A percentile compares a stretch with the other conserved stretches of the same genome.
These are phyloP conservation scores for Volutella citrinella DNA, from an alignment of 2,329 filamentous ascomycete genomes.

Conservation along the genomic window DNA sequence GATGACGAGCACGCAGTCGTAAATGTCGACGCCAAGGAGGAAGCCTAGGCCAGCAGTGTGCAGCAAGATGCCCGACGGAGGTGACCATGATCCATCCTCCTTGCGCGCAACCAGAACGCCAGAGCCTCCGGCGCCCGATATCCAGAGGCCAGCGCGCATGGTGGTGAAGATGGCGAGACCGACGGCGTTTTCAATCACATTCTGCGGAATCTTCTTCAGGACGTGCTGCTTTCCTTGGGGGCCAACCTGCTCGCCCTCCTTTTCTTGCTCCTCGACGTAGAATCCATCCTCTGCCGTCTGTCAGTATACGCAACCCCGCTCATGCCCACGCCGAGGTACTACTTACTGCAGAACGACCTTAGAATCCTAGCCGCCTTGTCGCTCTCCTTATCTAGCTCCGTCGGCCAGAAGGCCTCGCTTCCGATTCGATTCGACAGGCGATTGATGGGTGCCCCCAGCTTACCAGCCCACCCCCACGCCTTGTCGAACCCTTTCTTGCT, in stretches of 20 bases:
- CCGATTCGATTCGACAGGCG: conserved; percentile 77
- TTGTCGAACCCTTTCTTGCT: conserved; percentile 72
- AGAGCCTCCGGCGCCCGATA: conserved; percentile 66
- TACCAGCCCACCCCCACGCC: conserved; percentile 53
- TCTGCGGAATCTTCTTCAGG: conserved; percentile 50
- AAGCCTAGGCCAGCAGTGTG: conserved; percentile 78
- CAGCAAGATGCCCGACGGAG: conserved; percentile 76
- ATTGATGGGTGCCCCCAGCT: conserved; percentile 71
- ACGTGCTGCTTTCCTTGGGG: conserved; percentile 42
- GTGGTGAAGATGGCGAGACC: conserved; percentile 71
- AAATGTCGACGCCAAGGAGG: conserved; percentile 78
- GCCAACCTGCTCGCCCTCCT: conserved; percentile 23
- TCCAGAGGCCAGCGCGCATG: conserved; percentile 63
- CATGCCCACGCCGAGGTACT: no score
- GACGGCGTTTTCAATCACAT: conserved; percentile 62
- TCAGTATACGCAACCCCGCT: no score
- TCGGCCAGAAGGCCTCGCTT: conserved; percentile 80
- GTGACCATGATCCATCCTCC: conserved; percentile 68
- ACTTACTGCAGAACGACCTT: conserved; percentile 77
- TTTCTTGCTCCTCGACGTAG: conserved; percentile 40
- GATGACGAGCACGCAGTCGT: conserved; percentile 83
- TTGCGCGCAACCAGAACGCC: conserved; percentile 62
- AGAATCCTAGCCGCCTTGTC: conserved; percentile 86
- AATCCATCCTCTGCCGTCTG: conserved; percentile 47
- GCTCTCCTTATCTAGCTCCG: conserved; percentile 79